A percentile compares a stretch with the other conserved stretches of the same genome.
phyloP scores from a whole-genome alignment of 1,139 yeast species.

The Pichia sp. region DNA sequence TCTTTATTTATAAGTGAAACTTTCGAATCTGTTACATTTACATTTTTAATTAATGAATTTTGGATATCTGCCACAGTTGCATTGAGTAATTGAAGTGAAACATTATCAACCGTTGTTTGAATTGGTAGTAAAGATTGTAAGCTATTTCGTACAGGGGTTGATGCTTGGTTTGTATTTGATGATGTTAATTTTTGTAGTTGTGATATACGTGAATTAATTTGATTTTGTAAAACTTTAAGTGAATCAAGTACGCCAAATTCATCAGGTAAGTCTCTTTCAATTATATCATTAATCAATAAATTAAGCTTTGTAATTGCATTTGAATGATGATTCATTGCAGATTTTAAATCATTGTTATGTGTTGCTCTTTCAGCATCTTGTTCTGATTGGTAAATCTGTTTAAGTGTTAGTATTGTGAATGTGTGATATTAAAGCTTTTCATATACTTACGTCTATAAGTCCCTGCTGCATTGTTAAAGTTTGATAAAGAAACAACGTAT shows the following conservation, averaged over 20 bases:
- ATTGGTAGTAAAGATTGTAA: neutral
- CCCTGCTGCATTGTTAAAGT: constrained; percentile 9
- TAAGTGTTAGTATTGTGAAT: constrained; percentile 2
- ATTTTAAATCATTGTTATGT: constrained; percentile 20
- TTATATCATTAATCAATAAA: constrained; percentile 14
- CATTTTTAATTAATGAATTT: constrained; percentile 20
- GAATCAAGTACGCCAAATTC: constrained; percentile 21
- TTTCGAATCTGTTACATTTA: constrained; percentile 19
- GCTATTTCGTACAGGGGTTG: neutral
- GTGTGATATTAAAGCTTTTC: too few relatives aligned
- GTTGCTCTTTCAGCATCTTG: constrained; percentile 28
- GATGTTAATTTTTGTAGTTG: constrained; percentile 17
- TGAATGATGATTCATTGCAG: constrained; percentile 23
- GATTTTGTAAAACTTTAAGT: constrained; percentile 18
- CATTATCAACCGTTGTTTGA: neutral
- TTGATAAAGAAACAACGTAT: neutral
- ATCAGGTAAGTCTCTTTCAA: constrained; percentile 11
- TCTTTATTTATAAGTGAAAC: constrained; percentile 22
- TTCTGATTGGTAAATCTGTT: constrained; percentile 27
- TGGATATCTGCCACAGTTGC: constrained; percentile 11
- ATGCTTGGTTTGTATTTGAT: neutral
- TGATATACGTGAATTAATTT: constrained; percentile 20
- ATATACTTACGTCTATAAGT: constrained; percentile 8
- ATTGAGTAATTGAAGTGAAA: constrained; percentile 4
- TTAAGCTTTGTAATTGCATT: constrained; percentile 18